These are phyloP conservation scores for Coriaria nepalensis DNA, from an alignment of 306 rosid genomes.

Conservation along the genomic window DNA sequence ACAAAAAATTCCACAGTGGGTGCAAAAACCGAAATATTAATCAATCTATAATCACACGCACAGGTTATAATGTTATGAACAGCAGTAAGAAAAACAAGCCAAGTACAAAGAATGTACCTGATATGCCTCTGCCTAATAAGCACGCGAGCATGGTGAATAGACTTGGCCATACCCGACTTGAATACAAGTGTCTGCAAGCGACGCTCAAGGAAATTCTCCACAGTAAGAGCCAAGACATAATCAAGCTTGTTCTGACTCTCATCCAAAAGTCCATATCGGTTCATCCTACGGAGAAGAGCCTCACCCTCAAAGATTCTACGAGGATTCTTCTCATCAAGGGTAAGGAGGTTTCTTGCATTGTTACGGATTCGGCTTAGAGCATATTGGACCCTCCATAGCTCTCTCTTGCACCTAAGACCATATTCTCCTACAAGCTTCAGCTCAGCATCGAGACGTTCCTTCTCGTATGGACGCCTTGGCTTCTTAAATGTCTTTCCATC, in stretches of 20 bases:
- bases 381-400: constrained; percentile 36
- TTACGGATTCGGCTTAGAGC: constrained; percentile 43
- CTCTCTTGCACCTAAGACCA: constrained; percentile 36
- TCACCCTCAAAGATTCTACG: constrained; percentile 61
- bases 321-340: constrained; percentile 54
- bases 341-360: constrained; percentile 40
- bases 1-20: too few relatives aligned
- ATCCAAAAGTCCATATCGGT: constrained; percentile 41
- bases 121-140: constrained; percentile 55
- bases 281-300: constrained; percentile 47
- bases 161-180: constrained; percentile 60
- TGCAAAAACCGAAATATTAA: too few relatives aligned
- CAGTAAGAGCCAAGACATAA: constrained; percentile 52
- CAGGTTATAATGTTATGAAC: too few relatives aligned
- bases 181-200: constrained; percentile 52
- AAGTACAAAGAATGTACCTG: constrained; percentile 16
- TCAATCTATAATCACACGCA: too few relatives aligned
- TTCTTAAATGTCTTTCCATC: constrained; percentile 44
- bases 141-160: constrained; percentile 55
- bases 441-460: constrained; percentile 37
- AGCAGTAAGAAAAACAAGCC: too few relatives aligned
- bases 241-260: constrained; percentile 59
- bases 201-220: constrained; percentile 56
- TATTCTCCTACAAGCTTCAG: constrained; percentile 34
- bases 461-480: constrained; percentile 39